phyloP scores from a whole-genome alignment of 2,329 filamentous ascomycete species.

The Penicillium rolfsii region DNA sequence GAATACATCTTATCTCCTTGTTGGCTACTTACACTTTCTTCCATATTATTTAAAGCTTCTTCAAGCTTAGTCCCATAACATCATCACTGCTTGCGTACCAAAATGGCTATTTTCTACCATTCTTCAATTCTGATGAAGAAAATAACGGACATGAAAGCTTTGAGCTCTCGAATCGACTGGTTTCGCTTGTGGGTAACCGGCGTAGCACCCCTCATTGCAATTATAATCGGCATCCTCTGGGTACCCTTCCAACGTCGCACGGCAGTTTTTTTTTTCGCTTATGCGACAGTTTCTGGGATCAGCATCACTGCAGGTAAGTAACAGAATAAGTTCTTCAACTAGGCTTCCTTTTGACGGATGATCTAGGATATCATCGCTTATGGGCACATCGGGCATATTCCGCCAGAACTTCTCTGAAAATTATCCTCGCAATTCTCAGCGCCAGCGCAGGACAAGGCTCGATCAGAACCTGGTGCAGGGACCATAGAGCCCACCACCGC shows the following conservation, averaged over 20 bases:
- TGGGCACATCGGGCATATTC: slow-evolving; percentile 18
- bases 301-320: slow-evolving; percentile 6
- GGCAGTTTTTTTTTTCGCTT: background rate
- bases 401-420: slow-evolving; percentile 1
- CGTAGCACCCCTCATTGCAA: background rate
- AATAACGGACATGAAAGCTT: background rate
- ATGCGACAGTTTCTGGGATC: background rate
- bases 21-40: no score
- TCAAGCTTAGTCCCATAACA: no score
- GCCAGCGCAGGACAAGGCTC: slow-evolving; percentile 15
- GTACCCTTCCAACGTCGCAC: slow-evolving; percentile 1
- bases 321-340: background rate
- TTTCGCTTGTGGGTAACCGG: background rate
- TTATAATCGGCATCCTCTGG: slow-evolving; percentile 1
- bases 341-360: background rate
- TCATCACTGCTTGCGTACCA: background rate
- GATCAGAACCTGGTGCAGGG: slow-evolving; percentile 11
- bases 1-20: no score
- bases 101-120: background rate
- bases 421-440: slow-evolving; percentile 12
- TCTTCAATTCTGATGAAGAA: background rate
- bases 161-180: slow-evolving; percentile 2
- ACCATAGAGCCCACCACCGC: slow-evolving; percentile 20
- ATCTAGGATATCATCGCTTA: slow-evolving; percentile 14
- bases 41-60: no score